Base-by-base conservation (phyloP, 1,284 basidiomycete species). In the Flammula alnicola region DNA sequence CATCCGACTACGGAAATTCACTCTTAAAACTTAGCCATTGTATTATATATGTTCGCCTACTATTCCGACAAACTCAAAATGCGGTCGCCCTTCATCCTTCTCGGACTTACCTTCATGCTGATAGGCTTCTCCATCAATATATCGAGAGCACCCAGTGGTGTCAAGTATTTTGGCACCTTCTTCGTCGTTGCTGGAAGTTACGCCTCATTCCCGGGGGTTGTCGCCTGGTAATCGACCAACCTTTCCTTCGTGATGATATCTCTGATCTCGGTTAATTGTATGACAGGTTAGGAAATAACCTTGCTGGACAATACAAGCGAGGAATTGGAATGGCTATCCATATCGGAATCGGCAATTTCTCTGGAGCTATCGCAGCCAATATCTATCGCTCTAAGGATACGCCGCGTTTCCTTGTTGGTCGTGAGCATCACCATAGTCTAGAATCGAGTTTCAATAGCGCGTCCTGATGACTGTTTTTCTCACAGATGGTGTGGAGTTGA, bases 141-240 rank as follows among this genome's bases (percentile, higher is more conserved):
- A 41, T 76, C 80, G 8, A 63, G 72, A 29, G 79, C 69, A 0
- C 51, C 73, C 3, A 62, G 65, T 39, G 79, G 79, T 4, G 78
- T 70, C 19, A 87, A 87, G 64, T 88, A 87, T 61, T 85, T 87
- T 56, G 85, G 84, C 1, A 83, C 79, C 0, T 88, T 81, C 71
- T 75, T 84, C 47, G 76, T 77, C 42, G 83, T 86, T 9, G 70
- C 72, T 0, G 86, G 86, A 12, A 72, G 73, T 33, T 88, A 88
- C 54, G 77, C 78, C 2, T 72, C 77, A 0, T 78, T 84, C 62
- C 86, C 86, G 2, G 83, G 82, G 12, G 67, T 86, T 4, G 74
- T 88, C 8, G 76, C 83, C 14, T 91, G 88, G 87, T 86, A 47
- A 3, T 14, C 10, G 17, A 26, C 19, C 8, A 16, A 20, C 12